These are phyloP conservation scores for Pythium sukuiense DNA, from an alignment of 352 stramenopile genomes.

Conservation along the genomic window DNA sequence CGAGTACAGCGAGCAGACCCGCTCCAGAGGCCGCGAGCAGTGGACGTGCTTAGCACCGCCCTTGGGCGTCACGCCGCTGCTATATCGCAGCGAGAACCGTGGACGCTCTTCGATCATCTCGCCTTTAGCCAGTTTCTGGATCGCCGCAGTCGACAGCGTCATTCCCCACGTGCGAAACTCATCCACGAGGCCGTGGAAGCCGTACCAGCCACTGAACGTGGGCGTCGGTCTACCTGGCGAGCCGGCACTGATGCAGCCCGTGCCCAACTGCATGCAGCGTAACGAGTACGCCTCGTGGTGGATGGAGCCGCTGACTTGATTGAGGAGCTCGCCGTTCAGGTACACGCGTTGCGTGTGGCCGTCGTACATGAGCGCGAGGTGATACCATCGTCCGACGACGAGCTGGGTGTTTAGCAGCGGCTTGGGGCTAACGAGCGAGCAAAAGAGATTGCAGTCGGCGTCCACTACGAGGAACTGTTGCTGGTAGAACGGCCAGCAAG, in stretches of 20 bases:
- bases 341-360: constrained; percentile 44
- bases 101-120: constrained; percentile 5
- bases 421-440: constrained; percentile 35
- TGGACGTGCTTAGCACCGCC: background rate
- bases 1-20: constrained; percentile 5
- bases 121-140: constrained; percentile 6
- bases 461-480: constrained; percentile 46
- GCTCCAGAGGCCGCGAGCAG: constrained; percentile 13
- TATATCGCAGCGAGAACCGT: constrained; percentile 6
- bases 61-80: background rate
- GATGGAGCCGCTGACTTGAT: constrained; percentile 7
- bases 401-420: constrained; percentile 43
- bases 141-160: constrained; percentile 7
- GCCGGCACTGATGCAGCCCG: constrained; percentile 55
- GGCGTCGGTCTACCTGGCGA: constrained; percentile 39
- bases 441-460: constrained; percentile 37
- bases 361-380: constrained; percentile 57
- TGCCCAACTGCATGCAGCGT: constrained; percentile 48
- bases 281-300: constrained; percentile 39
- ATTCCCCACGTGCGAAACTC: constrained; percentile 18
- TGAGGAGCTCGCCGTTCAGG: constrained; percentile 54
- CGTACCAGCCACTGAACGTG: constrained; percentile 64
- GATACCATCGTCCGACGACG: constrained; percentile 54
- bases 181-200: constrained; percentile 54
- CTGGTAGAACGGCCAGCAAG: constrained; percentile 38